phyloP scores from a whole-genome alignment of 1,284 basidiomycete genomes.

The Entoloma clypeatum region DNA sequence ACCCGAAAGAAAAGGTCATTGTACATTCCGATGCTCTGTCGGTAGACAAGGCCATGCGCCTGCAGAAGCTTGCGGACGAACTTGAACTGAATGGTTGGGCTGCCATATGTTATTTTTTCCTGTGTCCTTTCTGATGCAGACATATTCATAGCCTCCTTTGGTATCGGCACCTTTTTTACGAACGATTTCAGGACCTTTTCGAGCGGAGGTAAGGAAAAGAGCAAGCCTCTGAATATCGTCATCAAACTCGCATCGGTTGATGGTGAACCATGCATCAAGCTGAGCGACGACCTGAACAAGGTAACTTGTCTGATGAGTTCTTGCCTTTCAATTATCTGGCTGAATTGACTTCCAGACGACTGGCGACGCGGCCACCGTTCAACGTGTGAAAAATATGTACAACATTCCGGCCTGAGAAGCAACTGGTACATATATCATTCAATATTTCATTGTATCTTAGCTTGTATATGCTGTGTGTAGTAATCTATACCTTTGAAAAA shows the following conservation, averaged over 20 bases:
- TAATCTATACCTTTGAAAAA: too few relatives aligned
- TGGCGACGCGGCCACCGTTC: slow-evolving; percentile 40
- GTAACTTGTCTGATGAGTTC: slow-evolving; percentile 34
- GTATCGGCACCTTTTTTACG: slow-evolving; percentile 88
- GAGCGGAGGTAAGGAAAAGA: slow-evolving; percentile 54
- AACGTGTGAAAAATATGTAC: slow-evolving; percentile 45
- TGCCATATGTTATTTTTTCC: not conserved
- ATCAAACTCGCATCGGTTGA: slow-evolving; percentile 83
- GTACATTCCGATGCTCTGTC: slow-evolving; percentile 83
- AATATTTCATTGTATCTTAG: too few relatives aligned
- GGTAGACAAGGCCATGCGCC: slow-evolving; percentile 63
- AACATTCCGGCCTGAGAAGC: too few relatives aligned
- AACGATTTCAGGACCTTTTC: slow-evolving; percentile 76
- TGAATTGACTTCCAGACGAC: slow-evolving; percentile 36
- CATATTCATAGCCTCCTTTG: slow-evolving; percentile 60
- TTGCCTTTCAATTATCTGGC: not conserved
- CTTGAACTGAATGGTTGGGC: slow-evolving; percentile 69
- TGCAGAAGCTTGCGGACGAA: slow-evolving; percentile 71
- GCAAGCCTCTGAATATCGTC: slow-evolving; percentile 88
- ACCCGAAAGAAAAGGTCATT: slow-evolving; percentile 64
- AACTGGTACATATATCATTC: too few relatives aligned
- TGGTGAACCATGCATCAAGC: slow-evolving; percentile 78
- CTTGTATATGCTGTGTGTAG: too few relatives aligned
- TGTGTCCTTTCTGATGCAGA: slow-evolving; percentile 6
- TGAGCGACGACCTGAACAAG: slow-evolving; percentile 89